Evolutionary conservation across 768 basidiomycete species (phyloP), one percentile per base, ranked within the genome.

Genomic region (Trametes cinnabarina): DNA sequence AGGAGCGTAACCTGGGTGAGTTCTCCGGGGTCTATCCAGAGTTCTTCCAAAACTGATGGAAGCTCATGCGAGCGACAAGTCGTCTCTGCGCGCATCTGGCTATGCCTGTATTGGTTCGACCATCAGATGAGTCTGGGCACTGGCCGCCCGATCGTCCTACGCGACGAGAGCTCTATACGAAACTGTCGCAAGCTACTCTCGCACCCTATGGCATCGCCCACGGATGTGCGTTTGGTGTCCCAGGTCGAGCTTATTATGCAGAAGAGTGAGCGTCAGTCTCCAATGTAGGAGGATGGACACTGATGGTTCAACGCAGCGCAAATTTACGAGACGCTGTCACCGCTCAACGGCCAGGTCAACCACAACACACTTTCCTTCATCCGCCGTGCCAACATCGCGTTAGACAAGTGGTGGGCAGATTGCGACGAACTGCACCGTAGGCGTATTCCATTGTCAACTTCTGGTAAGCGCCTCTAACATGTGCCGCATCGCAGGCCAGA

Each of bases 101-200:
- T 95, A 58, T 94, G 93, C 69, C 80, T 96, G 41, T 96, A 95
- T 70, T 93, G 93, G 91, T 93, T 96, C 66, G 94, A 96, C 75
- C 94, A 94, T 74, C 90, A 94, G 92, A 90, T 94, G 86, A 93
- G 91, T 71, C 76, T 97, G 58, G 93, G 92, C 4, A 95, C 91
- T 6, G 94, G 94, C 47, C 84, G 94, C 35, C 94, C 94, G 6
- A 86, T 96, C 55, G 85, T 97, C 34, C 75, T 98, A 26, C 83
- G 93, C 52, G 94, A 96, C 65, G 94, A 97, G 72, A 86, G 77
- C 58, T 93, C 90, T 22, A 90, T 96, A 64, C 81, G 83, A 44
- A 87, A 94, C 64, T 94, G 92, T 66, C 84, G 94, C 28, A 55
- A 92, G 42, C 76, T 98, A 22, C 78, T 97, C 60, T 78, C 77